Evolutionary conservation across 2,329 filamentous ascomycete genomes (phyloP), one percentile per base, ranked within the genome.

Genomic region (Claviceps cyperi): DNA sequence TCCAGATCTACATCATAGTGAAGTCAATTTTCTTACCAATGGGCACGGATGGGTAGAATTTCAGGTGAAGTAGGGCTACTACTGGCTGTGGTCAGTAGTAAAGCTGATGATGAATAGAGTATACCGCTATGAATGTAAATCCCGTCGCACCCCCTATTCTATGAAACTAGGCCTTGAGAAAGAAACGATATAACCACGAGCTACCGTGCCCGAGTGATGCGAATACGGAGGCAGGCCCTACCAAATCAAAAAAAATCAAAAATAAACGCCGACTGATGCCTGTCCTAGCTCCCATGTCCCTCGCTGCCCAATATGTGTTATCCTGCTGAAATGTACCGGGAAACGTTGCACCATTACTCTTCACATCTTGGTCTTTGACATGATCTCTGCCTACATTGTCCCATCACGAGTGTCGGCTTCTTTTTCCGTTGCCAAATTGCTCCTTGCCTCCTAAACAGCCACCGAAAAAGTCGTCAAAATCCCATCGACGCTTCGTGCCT

Each of bases 391-490:
- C 47, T 19, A 52, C 45, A 52, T 15, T 15, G 24, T 28, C 24
- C 19, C 28, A 24, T 64, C 57, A 69, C 51, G 62, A 54, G 55
- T 79, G 75, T 48, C 76, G 69, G 49, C 66, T 70, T 51, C 77
- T 67, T 61, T 80, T 80, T 41, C 65, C 64, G 32, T 66, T 67
- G 14, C 72, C 70, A 55, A 75, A 75, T 36, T 71, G 62, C 53
- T 86, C 83, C 60, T 83, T 83, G 43, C 77, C 77, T 52, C 75
- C 75, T 47, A 84, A 63, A 55, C 78, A 80, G 49, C 79, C 78
- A 7, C 87, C 84, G 60, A 89, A 89, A 49, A 88, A 81, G 59
- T 90, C 85, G 22, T 80, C 78, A 58, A 86, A 76, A 57, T 85
- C 83, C 57, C 86, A 75, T 58, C 84, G 78, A 41, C 85, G 76